phyloP scores from a whole-genome alignment of 257 asterid species.

The Solanum pennellii region DNA sequence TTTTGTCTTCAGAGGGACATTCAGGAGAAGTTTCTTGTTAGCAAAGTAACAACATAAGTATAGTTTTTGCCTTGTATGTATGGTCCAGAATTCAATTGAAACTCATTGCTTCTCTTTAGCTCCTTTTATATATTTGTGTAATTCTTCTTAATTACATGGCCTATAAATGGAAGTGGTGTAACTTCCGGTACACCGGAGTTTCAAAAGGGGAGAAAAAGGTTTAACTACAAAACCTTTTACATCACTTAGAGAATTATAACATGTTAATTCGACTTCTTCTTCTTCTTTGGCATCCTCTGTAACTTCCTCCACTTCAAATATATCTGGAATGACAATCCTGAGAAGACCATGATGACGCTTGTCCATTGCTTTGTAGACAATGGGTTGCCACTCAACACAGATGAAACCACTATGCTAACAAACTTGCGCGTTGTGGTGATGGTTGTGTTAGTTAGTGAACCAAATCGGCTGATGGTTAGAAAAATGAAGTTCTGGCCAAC shows the following conservation, averaged over 20 bases:
- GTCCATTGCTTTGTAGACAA: conserved; percentile 79
- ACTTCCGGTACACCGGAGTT: neutral
- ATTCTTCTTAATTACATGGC: neutral
- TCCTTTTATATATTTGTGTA: neutral
- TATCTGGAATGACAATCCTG: conserved; percentile 80
- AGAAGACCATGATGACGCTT: conserved; percentile 78
- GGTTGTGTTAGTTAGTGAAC: conserved; percentile 89
- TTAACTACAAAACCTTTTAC: neutral
- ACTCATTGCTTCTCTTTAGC: too few relatives aligned
- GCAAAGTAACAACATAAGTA: too few relatives aligned
- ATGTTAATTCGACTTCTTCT: conserved; percentile 47
- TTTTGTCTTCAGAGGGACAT: too few relatives aligned
- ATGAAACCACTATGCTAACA: conserved; percentile 95
- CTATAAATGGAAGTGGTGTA: neutral
- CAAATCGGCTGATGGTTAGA: conserved; percentile 76
- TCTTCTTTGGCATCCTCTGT: conserved; percentile 59
- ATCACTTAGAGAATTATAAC: neutral
- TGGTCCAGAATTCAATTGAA: too few relatives aligned
- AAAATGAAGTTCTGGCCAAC: conserved; percentile 87
- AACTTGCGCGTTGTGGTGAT: conserved; percentile 88
- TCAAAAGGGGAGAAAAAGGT: neutral
- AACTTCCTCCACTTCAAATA: conserved; percentile 76
- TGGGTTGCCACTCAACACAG: conserved; percentile 75
- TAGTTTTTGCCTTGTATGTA: too few relatives aligned
- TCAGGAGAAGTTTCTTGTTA: too few relatives aligned